Evolutionary conservation across 495 filamentous ascomycete genomes (phyloP).

Genomic region (Neurospora sp.): DNA sequence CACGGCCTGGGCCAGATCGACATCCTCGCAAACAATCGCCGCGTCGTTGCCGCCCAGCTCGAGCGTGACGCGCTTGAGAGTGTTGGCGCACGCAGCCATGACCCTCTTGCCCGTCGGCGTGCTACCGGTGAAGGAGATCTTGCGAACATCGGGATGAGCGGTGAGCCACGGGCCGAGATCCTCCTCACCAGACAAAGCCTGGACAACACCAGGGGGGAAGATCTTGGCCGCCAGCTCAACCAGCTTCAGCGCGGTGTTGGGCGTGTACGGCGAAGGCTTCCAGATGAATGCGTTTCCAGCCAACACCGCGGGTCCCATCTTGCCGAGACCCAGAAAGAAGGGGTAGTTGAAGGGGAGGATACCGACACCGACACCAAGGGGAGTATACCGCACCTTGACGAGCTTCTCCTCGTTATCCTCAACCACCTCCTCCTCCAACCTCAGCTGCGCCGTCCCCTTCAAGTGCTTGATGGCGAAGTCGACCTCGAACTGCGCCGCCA

Average conservation of each 20-base stretch:
- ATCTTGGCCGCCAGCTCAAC: conserved; percentile 49
- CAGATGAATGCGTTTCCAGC: conserved; percentile 55
- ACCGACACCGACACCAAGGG: conserved; percentile 43
- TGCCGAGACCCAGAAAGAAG: conserved; percentile 43
- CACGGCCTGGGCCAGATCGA: conserved; percentile 50
- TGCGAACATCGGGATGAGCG: conserved; percentile 50
- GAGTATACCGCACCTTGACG: conserved; percentile 39
- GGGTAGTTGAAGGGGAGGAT: conserved; percentile 60
- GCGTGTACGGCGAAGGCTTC: conserved; percentile 56
- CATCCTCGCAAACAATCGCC: conserved; percentile 54
- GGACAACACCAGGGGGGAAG: conserved; percentile 57
- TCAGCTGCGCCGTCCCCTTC: background rate
- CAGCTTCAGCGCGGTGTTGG: conserved; percentile 56
- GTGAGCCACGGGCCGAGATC: conserved; percentile 50
- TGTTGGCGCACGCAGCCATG: conserved; percentile 48
- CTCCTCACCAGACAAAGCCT: conserved; percentile 56
- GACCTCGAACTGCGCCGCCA: conserved; percentile 23
- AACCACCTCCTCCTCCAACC: conserved; percentile 8
- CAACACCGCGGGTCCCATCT: conserved; percentile 44
- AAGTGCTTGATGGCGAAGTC: conserved; percentile 14
- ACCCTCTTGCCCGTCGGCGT: conserved; percentile 54
- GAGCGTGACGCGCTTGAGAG: conserved; percentile 45
- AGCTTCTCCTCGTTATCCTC: conserved; percentile 38
- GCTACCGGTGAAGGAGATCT: conserved; percentile 63
- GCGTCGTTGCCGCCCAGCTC: conserved; percentile 60